Conservation (phyloP, 768 basidiomycete genomes). For the Hericium rajendrae region DNA sequence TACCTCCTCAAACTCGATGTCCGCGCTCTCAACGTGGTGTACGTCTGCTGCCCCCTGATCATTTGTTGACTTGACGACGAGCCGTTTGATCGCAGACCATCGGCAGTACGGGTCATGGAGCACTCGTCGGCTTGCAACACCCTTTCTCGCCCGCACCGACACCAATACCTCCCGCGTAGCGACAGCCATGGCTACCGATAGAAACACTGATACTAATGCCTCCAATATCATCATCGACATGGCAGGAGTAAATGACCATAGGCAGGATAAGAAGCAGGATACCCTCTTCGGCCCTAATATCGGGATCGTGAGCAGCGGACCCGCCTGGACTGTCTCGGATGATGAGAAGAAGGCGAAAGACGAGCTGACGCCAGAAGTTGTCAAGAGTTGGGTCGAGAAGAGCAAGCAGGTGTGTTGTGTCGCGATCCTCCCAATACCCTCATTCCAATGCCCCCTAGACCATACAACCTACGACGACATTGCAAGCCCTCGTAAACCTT, state of each 20-base stretch:
- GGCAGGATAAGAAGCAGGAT: slow-evolving; percentile 55
- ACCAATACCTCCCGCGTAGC: slow-evolving; percentile 39
- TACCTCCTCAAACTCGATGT: slow-evolving; percentile 9
- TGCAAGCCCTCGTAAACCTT: slow-evolving; percentile 91
- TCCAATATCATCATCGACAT: slow-evolving; percentile 22
- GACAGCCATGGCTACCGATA: slow-evolving; percentile 36
- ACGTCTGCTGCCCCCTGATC: slow-evolving; percentile 16
- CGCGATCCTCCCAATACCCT: background rate
- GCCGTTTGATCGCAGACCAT: slow-evolving; percentile 26
- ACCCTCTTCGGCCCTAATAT: slow-evolving; percentile 90
- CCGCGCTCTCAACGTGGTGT: slow-evolving; percentile 29
- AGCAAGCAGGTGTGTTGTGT: slow-evolving; percentile 63
- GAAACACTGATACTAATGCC: slow-evolving; percentile 5
- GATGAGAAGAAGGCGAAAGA: slow-evolving; percentile 59
- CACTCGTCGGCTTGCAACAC: slow-evolving; percentile 41
- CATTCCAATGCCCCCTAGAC: slow-evolving; percentile 30
- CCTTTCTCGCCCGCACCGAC: slow-evolving; percentile 41
- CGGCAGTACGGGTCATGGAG: slow-evolving; percentile 50
- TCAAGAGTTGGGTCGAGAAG: slow-evolving; percentile 78
- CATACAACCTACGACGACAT: slow-evolving; percentile 80
- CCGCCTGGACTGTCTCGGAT: slow-evolving; percentile 55
- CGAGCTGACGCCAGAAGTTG: slow-evolving; percentile 71
- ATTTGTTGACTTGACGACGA: slow-evolving; percentile 5
- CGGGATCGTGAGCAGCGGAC: slow-evolving; percentile 60
- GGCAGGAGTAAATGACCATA: slow-evolving; percentile 29